Base-by-base conservation (phyloP, 257 asterid genomes). In the Plantago elongata region DNA sequence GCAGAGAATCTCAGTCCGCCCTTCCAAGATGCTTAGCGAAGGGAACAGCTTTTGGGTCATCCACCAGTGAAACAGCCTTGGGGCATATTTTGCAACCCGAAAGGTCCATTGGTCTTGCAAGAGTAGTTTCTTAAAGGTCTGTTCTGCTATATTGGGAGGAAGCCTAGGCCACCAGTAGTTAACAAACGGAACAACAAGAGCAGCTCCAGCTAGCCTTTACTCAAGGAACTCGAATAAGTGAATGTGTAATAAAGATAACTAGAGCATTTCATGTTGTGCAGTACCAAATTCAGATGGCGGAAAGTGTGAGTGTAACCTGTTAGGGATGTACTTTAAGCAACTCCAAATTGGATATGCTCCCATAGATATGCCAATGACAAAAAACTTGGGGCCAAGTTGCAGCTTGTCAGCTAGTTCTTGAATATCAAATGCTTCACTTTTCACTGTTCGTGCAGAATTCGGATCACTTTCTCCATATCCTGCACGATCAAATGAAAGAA, bases 381-480 rank as follows among this genome's bases (percentile, higher is more conserved):
- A 81, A 71, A 86, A 88, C 62, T 72, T 83, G 52, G 87, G 66
- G 62, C 98, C 98, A 49, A 84, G 46, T 65, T 81, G 77, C 51
- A 92, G 56, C 62, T 72, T 79, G 72, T 92, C 97, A 17, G 95
- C 99, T 37, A 92, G 77, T 73, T 92, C 97, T 51, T 89, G 90
- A 13, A 92, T 86, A 71, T 92, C 99, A 16, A 84, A 81, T 9
- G 96, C 89, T 65, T 86, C 95, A 51, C 88, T 92, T 68, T 83
- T 89, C 17, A 89, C 57, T 1, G 97, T 78, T 30, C 95, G 77
- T 60, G 75, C 80, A 22, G 93, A 87, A 69, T 91, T 84, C 44
- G 92, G 94, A 74, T 86, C 95, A 60, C 99, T 92, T 50, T 92
- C 95, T 3, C 99, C 97, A 75, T 92, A 92, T 52, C 99, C 99